phyloP scores from a whole-genome alignment of 768 basidiomycete genomes.

The Asterophora lycoperdoides region DNA sequence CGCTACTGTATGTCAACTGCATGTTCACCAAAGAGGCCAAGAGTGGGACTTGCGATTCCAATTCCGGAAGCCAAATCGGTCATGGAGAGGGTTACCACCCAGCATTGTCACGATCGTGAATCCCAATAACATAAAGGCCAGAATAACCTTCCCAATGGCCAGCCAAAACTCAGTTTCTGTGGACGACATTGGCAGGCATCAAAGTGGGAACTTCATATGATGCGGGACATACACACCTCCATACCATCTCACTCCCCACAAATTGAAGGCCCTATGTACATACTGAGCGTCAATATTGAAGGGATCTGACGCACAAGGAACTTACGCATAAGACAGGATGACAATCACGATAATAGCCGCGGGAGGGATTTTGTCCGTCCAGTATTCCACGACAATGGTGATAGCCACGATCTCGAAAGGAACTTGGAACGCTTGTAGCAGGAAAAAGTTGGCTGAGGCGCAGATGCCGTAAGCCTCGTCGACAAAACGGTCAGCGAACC shows the following conservation, averaged over 20 bases:
- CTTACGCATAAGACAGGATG: conserved; percentile 39
- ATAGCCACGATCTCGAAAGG: conserved; percentile 54
- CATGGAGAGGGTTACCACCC: conserved; percentile 52
- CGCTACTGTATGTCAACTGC: not conserved
- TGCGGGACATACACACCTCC: conserved; percentile 31
- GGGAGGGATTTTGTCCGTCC: conserved; percentile 48
- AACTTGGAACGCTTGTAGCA: conserved; percentile 40
- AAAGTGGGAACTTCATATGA: not conserved
- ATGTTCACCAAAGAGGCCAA: not conserved
- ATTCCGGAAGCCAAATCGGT: conserved; percentile 51
- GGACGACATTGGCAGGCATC: not conserved
- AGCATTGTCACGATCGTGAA: conserved; percentile 61
- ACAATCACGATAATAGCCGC: conserved; percentile 41
- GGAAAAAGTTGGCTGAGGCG: conserved; percentile 55
- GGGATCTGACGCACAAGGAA: not conserved
- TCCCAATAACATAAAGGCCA: conserved; percentile 41
- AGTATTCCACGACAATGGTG: conserved; percentile 47
- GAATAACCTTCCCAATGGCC: conserved; percentile 44
- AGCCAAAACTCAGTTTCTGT: conserved; percentile 56
- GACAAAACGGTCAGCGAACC: conserved; percentile 56
- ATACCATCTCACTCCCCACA: conserved; percentile 47
- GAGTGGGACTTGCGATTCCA: conserved; percentile 36
- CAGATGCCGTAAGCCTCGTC: conserved; percentile 55
- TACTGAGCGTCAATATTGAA: not conserved
- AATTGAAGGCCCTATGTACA: conserved; percentile 34